A percentile compares a stretch with the other conserved stretches of the same genome.
Conservation (phyloP, 805 yeast genomes). For the Yarrowia bubula region DNA sequence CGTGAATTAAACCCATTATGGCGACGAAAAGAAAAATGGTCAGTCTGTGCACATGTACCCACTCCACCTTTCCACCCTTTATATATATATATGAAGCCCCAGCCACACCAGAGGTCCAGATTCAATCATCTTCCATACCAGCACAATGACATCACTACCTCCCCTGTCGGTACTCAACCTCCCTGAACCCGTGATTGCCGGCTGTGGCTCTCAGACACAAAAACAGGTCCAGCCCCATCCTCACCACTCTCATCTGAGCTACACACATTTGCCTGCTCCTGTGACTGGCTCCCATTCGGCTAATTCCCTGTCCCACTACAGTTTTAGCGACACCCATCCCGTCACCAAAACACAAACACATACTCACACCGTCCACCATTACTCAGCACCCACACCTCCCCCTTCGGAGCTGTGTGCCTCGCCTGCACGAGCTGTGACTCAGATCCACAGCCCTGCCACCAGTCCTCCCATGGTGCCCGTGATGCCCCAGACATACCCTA, state of each 20-base stretch:
- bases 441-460: background rate
- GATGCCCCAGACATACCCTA: background rate
- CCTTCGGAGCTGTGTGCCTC: background rate
- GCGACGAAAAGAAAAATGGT: background rate
- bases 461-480: background rate
- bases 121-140: too few relatives aligned
- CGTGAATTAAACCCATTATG: background rate
- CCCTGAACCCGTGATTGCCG: constrained; percentile 4
- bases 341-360: background rate
- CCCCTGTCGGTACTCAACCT: constrained; percentile 7
- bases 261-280: constrained; percentile 1
- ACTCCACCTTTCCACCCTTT: background rate
- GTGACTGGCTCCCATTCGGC: background rate
- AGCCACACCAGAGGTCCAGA: too few relatives aligned
- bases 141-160: constrained; percentile 14
- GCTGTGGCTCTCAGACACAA: background rate
- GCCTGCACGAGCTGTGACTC: background rate
- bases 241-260: background rate
- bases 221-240: background rate
- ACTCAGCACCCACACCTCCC: background rate
- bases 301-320: background rate
- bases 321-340: background rate
- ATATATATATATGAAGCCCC: too few relatives aligned
- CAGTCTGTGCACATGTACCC: background rate
- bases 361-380: background rate